Conservation (phyloP, 192 early-diverging fungal genomes). For the Gamsiella multidivaricata region DNA sequence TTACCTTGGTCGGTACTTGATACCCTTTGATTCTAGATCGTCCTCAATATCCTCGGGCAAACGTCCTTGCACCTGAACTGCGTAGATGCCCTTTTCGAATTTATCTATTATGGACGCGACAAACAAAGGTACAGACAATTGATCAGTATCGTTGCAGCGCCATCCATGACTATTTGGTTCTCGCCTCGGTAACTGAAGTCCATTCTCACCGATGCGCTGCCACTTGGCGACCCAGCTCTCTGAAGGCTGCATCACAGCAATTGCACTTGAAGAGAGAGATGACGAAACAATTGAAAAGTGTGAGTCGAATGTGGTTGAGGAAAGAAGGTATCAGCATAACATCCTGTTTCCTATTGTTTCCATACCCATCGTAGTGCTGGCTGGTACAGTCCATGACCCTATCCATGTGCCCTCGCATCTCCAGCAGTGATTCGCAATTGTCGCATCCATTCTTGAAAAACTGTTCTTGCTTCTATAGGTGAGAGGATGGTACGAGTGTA, state of each 20-base stretch:
- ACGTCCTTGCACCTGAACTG: slow-evolving; percentile 76
- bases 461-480: slow-evolving; percentile 67
- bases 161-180: no score
- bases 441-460: slow-evolving; percentile 82
- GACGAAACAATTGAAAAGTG: neutral
- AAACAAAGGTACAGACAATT: no score
- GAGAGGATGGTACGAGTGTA: neutral
- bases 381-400: slow-evolving; percentile 82
- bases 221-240: slow-evolving; percentile 83
- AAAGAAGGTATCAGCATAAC: neutral
- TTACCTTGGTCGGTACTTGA: slow-evolving; percentile 78
- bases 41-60: slow-evolving; percentile 83
- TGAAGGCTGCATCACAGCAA: slow-evolving; percentile 79
- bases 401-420: slow-evolving; percentile 71
- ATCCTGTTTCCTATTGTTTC: neutral
- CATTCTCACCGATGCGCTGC: slow-evolving; percentile 70
- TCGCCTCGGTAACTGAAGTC: no score
- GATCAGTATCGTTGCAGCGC: no score
- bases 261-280: slow-evolving; percentile 55
- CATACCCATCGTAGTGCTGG: slow-evolving; percentile 78
- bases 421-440: slow-evolving; percentile 83
- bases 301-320: neutral
- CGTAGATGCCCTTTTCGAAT: slow-evolving; percentile 78
- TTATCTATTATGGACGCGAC: slow-evolving; percentile 65
- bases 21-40: slow-evolving; percentile 71